Conservation (phyloP, 345 rosid species). For the Raphanus raphanistrum region DNA sequence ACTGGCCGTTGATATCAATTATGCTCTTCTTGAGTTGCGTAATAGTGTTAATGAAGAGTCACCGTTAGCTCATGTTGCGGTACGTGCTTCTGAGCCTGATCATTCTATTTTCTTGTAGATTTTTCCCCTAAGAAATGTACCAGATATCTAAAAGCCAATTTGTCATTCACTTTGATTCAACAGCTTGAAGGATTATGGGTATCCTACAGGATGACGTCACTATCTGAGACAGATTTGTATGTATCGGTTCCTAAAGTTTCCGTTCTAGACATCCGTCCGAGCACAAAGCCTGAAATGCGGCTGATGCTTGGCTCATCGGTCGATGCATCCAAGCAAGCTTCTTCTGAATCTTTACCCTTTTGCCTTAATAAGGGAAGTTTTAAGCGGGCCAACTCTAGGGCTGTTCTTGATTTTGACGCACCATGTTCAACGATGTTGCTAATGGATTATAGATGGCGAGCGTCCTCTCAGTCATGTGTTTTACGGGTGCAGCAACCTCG, state of each 20-base stretch:
- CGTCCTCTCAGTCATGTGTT: constrained; percentile 82
- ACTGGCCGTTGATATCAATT: constrained; percentile 78
- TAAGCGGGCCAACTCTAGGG: constrained; percentile 51
- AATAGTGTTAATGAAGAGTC: constrained; percentile 78
- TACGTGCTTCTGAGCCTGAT: constrained; percentile 44
- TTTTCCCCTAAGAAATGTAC: constrained; percentile 2
- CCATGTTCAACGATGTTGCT: constrained; percentile 88
- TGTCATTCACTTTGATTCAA: constrained; percentile 25
- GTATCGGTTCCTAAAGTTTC: constrained; percentile 88
- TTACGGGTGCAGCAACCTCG: constrained; percentile 93
- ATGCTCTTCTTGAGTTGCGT: constrained; percentile 90
- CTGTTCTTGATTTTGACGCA: constrained; percentile 51
- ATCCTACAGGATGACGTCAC: constrained; percentile 81
- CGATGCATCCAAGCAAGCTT: constrained; percentile 78
- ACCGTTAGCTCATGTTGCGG: constrained; percentile 87
- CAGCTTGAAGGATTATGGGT: constrained; percentile 99
- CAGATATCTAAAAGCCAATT: constrained; percentile 19
- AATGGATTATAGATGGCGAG: constrained; percentile 94
- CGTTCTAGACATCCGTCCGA: constrained; percentile 80
- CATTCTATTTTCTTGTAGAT: constrained; percentile 15
- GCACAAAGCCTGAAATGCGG: constrained; percentile 94
- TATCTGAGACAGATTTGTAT: constrained; percentile 91
- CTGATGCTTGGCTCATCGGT: constrained; percentile 96
- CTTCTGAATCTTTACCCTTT: constrained; percentile 58
- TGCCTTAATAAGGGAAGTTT: constrained; percentile 52